Conservation (phyloP, 805 yeast genomes). For the Blastobotrys peoriensis region DNA sequence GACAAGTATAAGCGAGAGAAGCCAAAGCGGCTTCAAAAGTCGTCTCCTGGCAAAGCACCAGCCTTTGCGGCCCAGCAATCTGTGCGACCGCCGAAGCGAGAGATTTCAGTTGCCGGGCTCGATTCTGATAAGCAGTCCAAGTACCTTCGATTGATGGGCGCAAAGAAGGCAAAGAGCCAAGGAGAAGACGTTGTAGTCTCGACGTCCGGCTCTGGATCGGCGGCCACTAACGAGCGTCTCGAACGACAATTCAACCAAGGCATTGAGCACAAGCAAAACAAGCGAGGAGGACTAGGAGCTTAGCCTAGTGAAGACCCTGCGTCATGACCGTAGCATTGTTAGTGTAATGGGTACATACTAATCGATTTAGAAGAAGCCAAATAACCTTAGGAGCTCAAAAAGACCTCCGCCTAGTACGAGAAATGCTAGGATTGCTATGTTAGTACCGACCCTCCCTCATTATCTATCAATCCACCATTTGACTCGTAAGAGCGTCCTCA, state of each 20-base stretch:
- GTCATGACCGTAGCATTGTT: neutral
- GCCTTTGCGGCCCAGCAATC: too few relatives aligned
- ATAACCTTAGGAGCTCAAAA: conserved; percentile 52
- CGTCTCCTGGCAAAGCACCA: neutral
- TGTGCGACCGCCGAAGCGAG: too few relatives aligned
- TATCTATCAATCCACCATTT: too few relatives aligned
- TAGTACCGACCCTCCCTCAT: neutral
- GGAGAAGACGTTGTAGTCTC: conserved; percentile 8
- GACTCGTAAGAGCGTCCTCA: too few relatives aligned
- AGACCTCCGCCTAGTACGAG: conserved; percentile 78
- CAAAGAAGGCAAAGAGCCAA: conserved; percentile 9
- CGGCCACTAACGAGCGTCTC: conserved; percentile 12
- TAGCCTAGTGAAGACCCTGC: neutral
- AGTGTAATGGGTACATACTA: neutral
- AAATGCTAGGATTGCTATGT: conserved; percentile 46
- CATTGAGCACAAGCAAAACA: conserved; percentile 12
- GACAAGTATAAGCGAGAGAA: conserved; percentile 6
- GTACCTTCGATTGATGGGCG: conserved; percentile 24
- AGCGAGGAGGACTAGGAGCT: conserved; percentile 18
- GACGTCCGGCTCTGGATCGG: neutral
- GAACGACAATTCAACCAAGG: conserved; percentile 21
- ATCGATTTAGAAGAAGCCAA: conserved; percentile 33
- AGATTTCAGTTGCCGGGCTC: conserved; percentile 16
- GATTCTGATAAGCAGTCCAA: conserved; percentile 19
- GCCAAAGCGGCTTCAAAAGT: too few relatives aligned